A percentile compares a stretch with the other conserved stretches of the same genome.
phyloP scores from a whole-genome alignment of 1,139 yeast genomes.

The Saccharomyces hybrid region DNA sequence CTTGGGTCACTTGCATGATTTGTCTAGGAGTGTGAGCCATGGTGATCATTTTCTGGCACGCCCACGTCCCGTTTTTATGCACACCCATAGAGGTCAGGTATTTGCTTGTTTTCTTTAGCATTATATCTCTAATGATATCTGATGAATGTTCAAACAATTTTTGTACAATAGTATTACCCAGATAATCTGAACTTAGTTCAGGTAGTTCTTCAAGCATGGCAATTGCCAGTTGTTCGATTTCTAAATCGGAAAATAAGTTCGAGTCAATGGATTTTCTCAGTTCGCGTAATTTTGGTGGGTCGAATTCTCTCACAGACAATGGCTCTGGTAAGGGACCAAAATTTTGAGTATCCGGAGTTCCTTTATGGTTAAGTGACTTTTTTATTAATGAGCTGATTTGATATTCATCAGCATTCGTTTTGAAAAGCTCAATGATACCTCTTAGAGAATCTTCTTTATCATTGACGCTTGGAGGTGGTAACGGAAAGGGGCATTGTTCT shows the following conservation, averaged over 20 bases:
- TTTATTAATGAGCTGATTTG: slow-evolving; percentile 32
- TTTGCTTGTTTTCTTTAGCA: slow-evolving; percentile 74
- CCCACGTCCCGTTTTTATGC: slow-evolving; percentile 99
- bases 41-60: slow-evolving; percentile 89
- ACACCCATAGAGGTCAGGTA: slow-evolving; percentile 85
- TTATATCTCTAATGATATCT: slow-evolving; percentile 64
- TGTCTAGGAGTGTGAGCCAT: slow-evolving; percentile 65
- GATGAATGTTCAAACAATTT: slow-evolving; percentile 71
- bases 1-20: slow-evolving; percentile 55
- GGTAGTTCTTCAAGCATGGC: slow-evolving; percentile 88
- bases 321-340: slow-evolving; percentile 71
- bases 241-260: slow-evolving; percentile 36
- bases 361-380: slow-evolving; percentile 34
- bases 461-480: slow-evolving; percentile 28
- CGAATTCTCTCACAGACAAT: slow-evolving; percentile 58
- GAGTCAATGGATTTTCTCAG: slow-evolving; percentile 49
- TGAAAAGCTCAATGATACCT: slow-evolving; percentile 26
- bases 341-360: slow-evolving; percentile 35
- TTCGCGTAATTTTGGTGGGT: slow-evolving; percentile 71
- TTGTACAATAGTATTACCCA: slow-evolving; percentile 94
- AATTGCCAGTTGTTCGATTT: slow-evolving; percentile 73
- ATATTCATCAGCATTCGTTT: slow-evolving; percentile 16
- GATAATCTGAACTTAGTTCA: slow-evolving; percentile 81
- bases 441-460: slow-evolving; percentile 16
- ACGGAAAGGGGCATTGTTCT: slow-evolving; percentile 30